phyloP scores from a whole-genome alignment of 2,329 filamentous ascomycete genomes.

The Colletotrichum karsti region DNA sequence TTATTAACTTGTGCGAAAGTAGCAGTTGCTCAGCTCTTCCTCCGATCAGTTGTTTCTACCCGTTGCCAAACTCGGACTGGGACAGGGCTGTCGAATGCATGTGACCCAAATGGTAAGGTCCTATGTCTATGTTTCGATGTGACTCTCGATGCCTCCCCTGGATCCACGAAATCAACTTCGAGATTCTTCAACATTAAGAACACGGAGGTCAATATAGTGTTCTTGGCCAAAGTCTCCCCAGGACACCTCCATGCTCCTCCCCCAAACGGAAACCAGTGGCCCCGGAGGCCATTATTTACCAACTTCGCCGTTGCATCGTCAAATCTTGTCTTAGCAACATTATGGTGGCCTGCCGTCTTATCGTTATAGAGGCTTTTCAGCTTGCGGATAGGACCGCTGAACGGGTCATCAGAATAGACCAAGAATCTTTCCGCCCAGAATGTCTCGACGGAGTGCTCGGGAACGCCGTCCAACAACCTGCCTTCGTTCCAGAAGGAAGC shows the following conservation, averaged over 20 bases:
- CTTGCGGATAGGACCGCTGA: constrained; percentile 24
- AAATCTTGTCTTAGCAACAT: neutral
- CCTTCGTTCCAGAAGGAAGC: constrained; percentile 14
- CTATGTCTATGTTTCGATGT: neutral
- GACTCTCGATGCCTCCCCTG: neutral
- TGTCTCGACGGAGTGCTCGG: constrained; percentile 1
- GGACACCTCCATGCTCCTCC: constrained; percentile 24
- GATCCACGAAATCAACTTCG: neutral
- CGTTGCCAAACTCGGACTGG: neutral
- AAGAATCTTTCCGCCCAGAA: constrained; percentile 32
- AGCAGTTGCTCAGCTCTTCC: no score
- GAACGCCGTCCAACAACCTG: neutral
- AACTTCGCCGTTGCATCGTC: constrained; percentile 9
- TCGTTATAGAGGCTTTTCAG: no score
- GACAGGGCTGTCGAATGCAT: constrained; percentile 6
- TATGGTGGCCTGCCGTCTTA: neutral
- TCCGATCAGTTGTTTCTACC: neutral
- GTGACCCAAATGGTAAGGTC: constrained; percentile 14
- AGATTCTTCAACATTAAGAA: neutral
- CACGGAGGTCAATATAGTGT: constrained; percentile 1
- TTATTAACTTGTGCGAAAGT: no score
- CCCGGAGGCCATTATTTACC: neutral
- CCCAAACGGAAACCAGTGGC: constrained; percentile 18
- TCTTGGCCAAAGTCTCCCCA: constrained; percentile 16
- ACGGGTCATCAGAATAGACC: constrained; percentile 25